Evolutionary conservation across 2,329 filamentous ascomycete genomes (phyloP).

Genomic region (Capronia epimyces): DNA sequence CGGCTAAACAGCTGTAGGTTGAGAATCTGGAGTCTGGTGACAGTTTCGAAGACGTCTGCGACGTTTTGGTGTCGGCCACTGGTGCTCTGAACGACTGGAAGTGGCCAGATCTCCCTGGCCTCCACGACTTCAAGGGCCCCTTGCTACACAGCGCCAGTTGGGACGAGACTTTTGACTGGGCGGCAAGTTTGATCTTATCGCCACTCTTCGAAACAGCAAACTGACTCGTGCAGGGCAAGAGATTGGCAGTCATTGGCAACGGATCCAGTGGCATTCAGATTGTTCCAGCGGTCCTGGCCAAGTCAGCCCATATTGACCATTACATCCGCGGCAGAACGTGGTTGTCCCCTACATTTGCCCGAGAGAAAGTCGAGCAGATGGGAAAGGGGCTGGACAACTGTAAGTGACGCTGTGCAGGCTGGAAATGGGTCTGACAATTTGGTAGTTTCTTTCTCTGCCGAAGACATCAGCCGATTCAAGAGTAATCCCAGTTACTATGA

Average conservation of each 20-base stretch:
- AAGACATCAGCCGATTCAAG: conserved; percentile 13
- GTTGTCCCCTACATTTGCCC: conserved; percentile 15
- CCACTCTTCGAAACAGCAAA: too few species aligned
- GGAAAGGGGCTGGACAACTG: conserved; percentile 24
- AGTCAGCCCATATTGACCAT: conserved; percentile 29
- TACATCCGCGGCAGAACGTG: conserved; percentile 25
- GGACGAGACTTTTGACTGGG: conserved; percentile 34
- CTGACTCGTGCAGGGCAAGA: conserved; percentile 22
- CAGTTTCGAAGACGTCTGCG: conserved; percentile 40
- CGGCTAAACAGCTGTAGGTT: conserved; percentile 31
- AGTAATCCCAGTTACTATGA: conserved; percentile 11
- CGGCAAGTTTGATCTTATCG: too few species aligned
- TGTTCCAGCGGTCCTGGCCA: conserved; percentile 39
- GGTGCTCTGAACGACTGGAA: conserved; percentile 40
- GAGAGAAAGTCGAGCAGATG: conserved; percentile 15
- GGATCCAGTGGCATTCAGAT: conserved; percentile 43
- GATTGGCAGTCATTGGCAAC: conserved; percentile 43
- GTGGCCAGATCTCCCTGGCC: conserved; percentile 38
- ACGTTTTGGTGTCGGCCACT: conserved; percentile 41
- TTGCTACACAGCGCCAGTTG: conserved; percentile 37
- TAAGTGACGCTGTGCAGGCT: background rate
- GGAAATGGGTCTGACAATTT: conserved; percentile 7
- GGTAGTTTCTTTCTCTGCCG: conserved; percentile 25
- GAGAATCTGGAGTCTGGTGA: conserved; percentile 35
- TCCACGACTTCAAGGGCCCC: conserved; percentile 33